Base-by-base conservation (phyloP, 1,284 basidiomycete species). In the Boletus subluridellus region DNA sequence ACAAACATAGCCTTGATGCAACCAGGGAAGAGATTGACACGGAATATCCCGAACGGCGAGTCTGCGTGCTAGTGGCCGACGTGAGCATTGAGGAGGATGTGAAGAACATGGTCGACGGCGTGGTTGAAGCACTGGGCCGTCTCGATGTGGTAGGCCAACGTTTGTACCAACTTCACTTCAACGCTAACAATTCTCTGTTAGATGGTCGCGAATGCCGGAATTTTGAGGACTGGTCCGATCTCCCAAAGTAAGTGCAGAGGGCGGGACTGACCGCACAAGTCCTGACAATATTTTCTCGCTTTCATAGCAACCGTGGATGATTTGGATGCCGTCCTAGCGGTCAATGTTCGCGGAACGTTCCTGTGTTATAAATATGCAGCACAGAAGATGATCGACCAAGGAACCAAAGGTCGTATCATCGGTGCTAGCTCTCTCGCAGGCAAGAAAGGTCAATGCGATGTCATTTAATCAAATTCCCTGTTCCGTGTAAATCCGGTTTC, bases 131-230 rank as follows among this genome's bases (percentile, higher is more conserved):
- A 10, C 62, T 77, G 30, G 78, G 77, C 1, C 63, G 69, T 14
- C 62, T 78, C 12, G 72, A 78, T 53, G 72, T 78, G 49, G 76
- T 78, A 57, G 55, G 73, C 65, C 17, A 8, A 59, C 17, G 2
- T 21, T 41, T 11, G 10, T n/a, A 5, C 38, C 8, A 3, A 10
- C 35, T 9, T 41, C 1, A n/a, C 17, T 8, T 38, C 21, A 2
- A 26, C 4, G 24, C 39, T 41, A 21, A 58, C 24, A 14, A 8
- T 10, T 32, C 32, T 39, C 5, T 14, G 2, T 34, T 48, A 76
- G 75, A 73, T 77, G 72, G 60, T 78, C 7, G 75, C 77, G 1
- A 78, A 77, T 35, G 76, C 76, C 0, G 76, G 75, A 0, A 66
- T 76, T 1, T 55, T 64, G 58, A 60, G 48, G 28, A 58, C 35